Percentiles rank a stretch among this genome's conserved stretches.
phyloP scores from a whole-genome alignment of 805 yeast genomes.

The Sungouiella thailandica region DNA sequence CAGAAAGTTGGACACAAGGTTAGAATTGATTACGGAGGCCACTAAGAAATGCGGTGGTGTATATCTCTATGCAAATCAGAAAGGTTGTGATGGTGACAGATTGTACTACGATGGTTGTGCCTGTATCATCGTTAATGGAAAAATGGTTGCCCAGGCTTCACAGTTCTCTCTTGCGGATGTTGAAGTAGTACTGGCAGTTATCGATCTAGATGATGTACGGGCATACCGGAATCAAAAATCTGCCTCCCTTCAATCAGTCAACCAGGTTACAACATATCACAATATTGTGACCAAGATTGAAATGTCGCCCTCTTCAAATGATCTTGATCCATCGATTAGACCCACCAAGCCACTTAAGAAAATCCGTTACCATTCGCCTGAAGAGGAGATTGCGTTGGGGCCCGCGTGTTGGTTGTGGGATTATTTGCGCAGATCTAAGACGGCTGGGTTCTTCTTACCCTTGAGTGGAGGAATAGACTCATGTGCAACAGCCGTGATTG shows the following conservation, averaged over 20 bases:
- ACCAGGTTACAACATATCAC: slow-evolving; percentile 40
- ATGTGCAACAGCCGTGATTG: slow-evolving; percentile 94
- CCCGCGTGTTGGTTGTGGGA: slow-evolving; percentile 99
- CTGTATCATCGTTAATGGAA: slow-evolving; percentile 85
- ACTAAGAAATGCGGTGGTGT: slow-evolving; percentile 96
- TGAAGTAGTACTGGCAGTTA: slow-evolving; percentile 92
- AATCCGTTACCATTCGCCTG: slow-evolving; percentile 71
- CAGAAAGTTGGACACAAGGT: slow-evolving; percentile 79
- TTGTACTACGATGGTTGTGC: slow-evolving; percentile 97
- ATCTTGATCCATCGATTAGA: slow-evolving; percentile 54
- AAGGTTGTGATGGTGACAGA: slow-evolving; percentile 98
- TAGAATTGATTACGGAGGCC: slow-evolving; percentile 84
- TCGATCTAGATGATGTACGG: slow-evolving; percentile 88
- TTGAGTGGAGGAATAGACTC: slow-evolving; percentile 97
- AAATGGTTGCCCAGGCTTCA: slow-evolving; percentile 86
- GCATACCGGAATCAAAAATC: slow-evolving; percentile 73
- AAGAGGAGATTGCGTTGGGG: slow-evolving; percentile 95
- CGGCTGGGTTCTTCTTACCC: slow-evolving; percentile 90
- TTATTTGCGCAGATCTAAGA: slow-evolving; percentile 82
- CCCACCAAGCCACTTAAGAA: slow-evolving; percentile 49
- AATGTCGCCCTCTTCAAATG: slow-evolving; percentile 53
- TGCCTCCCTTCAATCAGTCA: slow-evolving; percentile 67
- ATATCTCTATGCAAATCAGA: slow-evolving; percentile 88
- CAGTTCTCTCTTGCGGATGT: slow-evolving; percentile 90
- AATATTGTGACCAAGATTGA: slow-evolving; percentile 61